A percentile compares a stretch with the other conserved stretches of the same genome.
Evolutionary conservation across 495 filamentous ascomycete genomes (phyloP).

Genomic region (Peziza echinospora): DNA sequence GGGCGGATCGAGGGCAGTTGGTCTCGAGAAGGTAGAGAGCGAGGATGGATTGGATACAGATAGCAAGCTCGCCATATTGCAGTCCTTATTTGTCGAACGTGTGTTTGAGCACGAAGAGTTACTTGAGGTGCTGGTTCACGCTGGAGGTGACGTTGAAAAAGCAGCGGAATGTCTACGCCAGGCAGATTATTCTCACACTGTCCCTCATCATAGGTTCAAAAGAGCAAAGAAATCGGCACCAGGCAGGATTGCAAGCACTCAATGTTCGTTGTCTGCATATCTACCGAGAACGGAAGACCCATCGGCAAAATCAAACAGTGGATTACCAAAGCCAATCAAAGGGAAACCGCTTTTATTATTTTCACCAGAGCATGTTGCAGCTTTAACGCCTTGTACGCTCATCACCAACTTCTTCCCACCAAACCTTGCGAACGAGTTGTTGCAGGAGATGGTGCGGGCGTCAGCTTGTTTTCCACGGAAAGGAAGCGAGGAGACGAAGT

Average conservation of each 20-base stretch:
- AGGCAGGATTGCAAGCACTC: not conserved
- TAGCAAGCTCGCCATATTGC: not conserved
- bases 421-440: not conserved
- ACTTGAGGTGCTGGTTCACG: not conserved
- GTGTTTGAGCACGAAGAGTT: not conserved
- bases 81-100: not conserved
- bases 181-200: not conserved
- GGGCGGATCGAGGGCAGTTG: too few relatives aligned
- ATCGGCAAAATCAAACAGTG: not conserved
- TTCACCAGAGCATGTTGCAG: not conserved
- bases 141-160: not conserved
- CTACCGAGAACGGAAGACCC: not conserved
- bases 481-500: not conserved
- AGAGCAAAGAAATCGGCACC: not conserved
- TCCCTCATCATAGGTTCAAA: too few relatives aligned
- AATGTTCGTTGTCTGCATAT: not conserved
- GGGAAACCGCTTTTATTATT: not conserved
- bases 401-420: not conserved
- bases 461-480: not conserved
- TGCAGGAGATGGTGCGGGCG: not conserved
- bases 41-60: not conserved
- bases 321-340: not conserved
- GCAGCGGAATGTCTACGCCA: not conserved
- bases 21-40: not conserved
- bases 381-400: conserved; percentile 4